A percentile compares a stretch with the other conserved stretches of the same genome.
Conservation (phyloP, 306 rosid genomes). For the Begonia masoniana region DNA sequence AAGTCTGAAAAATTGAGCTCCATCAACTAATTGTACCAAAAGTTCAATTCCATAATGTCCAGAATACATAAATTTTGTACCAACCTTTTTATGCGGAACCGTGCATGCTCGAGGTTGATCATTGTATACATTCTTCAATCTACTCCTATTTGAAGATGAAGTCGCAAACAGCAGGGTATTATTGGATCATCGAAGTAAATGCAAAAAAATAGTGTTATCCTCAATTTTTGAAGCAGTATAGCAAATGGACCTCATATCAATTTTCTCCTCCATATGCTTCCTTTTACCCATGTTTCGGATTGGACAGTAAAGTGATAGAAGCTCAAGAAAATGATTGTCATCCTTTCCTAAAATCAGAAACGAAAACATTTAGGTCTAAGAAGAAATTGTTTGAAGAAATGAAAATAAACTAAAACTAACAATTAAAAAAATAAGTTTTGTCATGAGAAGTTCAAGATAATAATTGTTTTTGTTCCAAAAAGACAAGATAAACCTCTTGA, state of each 20-base stretch:
- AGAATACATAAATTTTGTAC: no score
- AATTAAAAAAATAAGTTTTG: no score
- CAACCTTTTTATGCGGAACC: conserved; percentile 46
- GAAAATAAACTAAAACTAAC: neutral
- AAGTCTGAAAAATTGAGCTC: no score
- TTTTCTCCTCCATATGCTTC: conserved; percentile 17
- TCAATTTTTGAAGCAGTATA: conserved; percentile 17
- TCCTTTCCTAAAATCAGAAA: conserved; percentile 17
- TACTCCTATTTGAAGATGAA: conserved; percentile 23
- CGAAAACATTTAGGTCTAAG: conserved; percentile 1
- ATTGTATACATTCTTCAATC: conserved; percentile 10
- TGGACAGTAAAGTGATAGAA: conserved; percentile 24
- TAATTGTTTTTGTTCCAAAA: no score
- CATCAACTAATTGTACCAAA: no score
- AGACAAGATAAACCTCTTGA: no score
- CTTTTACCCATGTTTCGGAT: conserved; percentile 12
- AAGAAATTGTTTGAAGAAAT: neutral
- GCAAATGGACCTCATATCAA: conserved; percentile 11
- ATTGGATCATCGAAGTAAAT: neutral
- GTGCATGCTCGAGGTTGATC: conserved; percentile 21
- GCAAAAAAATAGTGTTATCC: neutral
- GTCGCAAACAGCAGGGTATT: neutral
- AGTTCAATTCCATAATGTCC: no score
- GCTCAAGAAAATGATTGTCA: conserved; percentile 15
- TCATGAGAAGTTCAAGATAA: no score